Evolutionary conservation across 805 yeast species (phyloP), one percentile per base, ranked within the genome.

Genomic region (Cyberlindnera maritima): DNA sequence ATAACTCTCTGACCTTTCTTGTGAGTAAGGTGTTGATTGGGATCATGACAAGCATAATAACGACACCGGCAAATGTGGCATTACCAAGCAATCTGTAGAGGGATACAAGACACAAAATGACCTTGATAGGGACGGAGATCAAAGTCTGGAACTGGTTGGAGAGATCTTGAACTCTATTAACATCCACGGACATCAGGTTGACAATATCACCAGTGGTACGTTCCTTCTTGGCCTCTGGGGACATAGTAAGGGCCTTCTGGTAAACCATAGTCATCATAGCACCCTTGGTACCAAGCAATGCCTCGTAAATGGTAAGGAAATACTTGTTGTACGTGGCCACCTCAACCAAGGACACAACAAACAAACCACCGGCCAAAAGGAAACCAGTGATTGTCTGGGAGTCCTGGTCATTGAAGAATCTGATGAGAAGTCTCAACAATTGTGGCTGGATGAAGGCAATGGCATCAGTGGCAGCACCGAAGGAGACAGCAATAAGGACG

Each of bases 371-470:
- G 0, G 92, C 81, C 45, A 89, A 75, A 46, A 80, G 65, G 36
- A 81, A 65, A 8, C 96, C 96, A 47, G 36, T 63, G 53, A 46
- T 61, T 49, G 36, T 49, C 44, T 48, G 62, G 52, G 62, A 71
- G 70, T 33, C 75, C 74, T 45, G 71, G 68, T 54, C 81, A 35
- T 40, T 39, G 83, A 64, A 81, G 83, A 54, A 60, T 44, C 69
- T 62, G 54, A 91, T 89, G 52, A 91, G 72, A 8, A 75, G 58
- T 46, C 85, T 75, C 46, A 92, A 69, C 23, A 91, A 66, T 58
- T 88, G 96, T 0, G 98, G 98, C 66, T 89, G 96, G n/a, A 77
- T 74, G 61, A 87, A 89, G 0, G 94, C 87, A 46, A 91, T 69
- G n/a, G 76, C 54, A 69, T 94, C 98, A 64, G 88, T 92, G 32